phyloP scores from a whole-genome alignment of 495 filamentous ascomycete species.

The Daldinia decipiens region DNA sequence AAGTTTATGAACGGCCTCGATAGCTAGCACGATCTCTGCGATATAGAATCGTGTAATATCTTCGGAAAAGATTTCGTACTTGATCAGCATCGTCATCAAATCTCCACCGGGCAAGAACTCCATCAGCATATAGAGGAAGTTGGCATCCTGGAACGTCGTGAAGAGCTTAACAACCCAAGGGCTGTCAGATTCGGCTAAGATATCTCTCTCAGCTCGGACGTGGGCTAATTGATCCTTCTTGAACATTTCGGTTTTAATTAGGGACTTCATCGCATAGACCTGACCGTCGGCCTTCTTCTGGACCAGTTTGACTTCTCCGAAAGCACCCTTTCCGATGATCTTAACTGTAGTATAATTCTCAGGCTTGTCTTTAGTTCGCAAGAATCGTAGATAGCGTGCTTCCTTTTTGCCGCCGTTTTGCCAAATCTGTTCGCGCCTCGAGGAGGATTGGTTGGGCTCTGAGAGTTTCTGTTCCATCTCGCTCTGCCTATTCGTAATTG shows the following conservation, averaged over 20 bases:
- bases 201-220: constrained; percentile 96
- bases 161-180: constrained; percentile 98
- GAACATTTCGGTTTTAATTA: constrained; percentile 99
- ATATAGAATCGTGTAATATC: constrained; percentile 99
- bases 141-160: constrained; percentile 95
- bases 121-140: constrained; percentile 98
- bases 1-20: constrained; percentile 96
- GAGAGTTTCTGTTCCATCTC: constrained; percentile 86
- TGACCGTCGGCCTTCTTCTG: constrained; percentile 96
- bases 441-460: constrained; percentile 75
- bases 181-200: constrained; percentile 96
- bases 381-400: constrained; percentile 89
- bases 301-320: constrained; percentile 97
- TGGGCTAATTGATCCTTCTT: constrained; percentile 99
- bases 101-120: constrained; percentile 98
- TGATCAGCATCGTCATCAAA: constrained; percentile 99
- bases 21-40: constrained; percentile 95
- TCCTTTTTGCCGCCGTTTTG: constrained; percentile 83
- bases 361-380: constrained; percentile 89
- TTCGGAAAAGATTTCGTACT: constrained; percentile 99
- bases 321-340: constrained; percentile 98
- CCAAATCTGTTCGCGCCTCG: constrained; percentile 80
- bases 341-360: constrained; percentile 95
- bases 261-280: constrained; percentile 97
- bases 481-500: constrained; percentile 70